Base-by-base conservation (phyloP, 495 filamentous ascomycete genomes). In the Chaetomidium leptoderma region DNA sequence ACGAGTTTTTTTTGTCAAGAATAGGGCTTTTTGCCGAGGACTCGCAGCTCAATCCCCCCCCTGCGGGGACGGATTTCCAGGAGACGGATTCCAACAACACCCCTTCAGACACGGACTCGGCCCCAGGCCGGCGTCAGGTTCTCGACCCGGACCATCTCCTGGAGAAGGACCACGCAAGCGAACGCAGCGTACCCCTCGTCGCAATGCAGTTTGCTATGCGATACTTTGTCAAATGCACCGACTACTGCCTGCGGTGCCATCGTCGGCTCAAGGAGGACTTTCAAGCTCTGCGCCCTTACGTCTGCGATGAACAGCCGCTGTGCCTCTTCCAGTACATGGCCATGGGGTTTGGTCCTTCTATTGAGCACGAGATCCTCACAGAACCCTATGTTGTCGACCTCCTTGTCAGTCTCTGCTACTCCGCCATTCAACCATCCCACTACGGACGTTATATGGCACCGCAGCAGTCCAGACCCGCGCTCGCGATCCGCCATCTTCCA, bases 281-380 rank as follows among this genome's bases (percentile, higher is more conserved):
- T 45, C 89, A 92, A 62, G 87, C 92, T n/a, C 74, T 97, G 42
- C 92, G 91, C 58, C 92, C 92, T 0, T 96, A 93, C 63, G 90
- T 96, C 19, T 97, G 92, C 76, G 84, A 81, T 27, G 82, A 83
- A n/a, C n/a, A n/a, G 19, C 81, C 79, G 4, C 77, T 97, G 8
- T 97, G 92, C 65, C 74, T 96, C 2, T 93, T 90, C 61, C 92
- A 97, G 65, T 96, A 95, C 73, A 88, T 96, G 83, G 79, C 80
- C n/a, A 77, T 93, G 26, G 91, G 90, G 0, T 85, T 96, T 68
- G 92, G 92, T 0, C 86, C 90, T 2, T 89, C 83, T 64, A 81
- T 96, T 54, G 91, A 96, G 66, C 81, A 90, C 65, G 91, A 96
- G 64, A 88, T 97, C 30, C 58, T 86, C 29, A 80, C 83, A 16